phyloP scores from a whole-genome alignment of 805 yeast genomes.

The Nakazawaea sp. region DNA sequence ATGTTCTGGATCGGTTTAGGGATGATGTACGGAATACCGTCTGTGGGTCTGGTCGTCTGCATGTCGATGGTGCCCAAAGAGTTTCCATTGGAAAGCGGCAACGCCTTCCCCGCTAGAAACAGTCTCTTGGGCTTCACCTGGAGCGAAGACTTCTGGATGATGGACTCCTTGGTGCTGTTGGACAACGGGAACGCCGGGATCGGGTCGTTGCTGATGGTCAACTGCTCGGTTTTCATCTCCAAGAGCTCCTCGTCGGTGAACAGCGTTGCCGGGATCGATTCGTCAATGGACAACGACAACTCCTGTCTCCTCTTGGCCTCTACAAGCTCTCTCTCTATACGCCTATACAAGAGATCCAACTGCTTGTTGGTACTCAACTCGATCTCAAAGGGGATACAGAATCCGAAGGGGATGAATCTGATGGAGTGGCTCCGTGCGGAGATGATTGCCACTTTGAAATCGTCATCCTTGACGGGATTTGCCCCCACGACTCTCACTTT shows the following conservation, averaged over 20 bases:
- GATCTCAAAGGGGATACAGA: conserved; percentile 9
- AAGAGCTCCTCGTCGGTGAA: not conserved
- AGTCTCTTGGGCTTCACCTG: not conserved
- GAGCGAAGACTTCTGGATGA: conserved; percentile 2
- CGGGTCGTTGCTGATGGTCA: not conserved
- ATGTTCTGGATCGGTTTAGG: conserved; percentile 8
- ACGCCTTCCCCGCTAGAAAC: not conserved
- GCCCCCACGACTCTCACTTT: conserved; percentile 48
- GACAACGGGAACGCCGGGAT: conserved; percentile 11
- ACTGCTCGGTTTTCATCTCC: not conserved
- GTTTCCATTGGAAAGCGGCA: not conserved
- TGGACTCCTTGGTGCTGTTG: conserved; percentile 8
- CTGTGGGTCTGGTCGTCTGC: conserved; percentile 7
- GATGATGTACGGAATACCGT: conserved; percentile 12
- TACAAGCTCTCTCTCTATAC: conserved; percentile 3
- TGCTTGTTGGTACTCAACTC: conserved; percentile 11
- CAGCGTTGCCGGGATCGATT: not conserved
- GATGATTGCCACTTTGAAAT: conserved; percentile 14
- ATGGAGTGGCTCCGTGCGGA: conserved; percentile 16
- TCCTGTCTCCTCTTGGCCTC: conserved; percentile 3
- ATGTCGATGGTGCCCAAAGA: conserved; percentile 1
- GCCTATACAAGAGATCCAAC: conserved; percentile 2
- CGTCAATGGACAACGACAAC: not conserved
- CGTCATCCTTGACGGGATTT: conserved; percentile 20
- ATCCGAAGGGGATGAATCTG: conserved; percentile 23